phyloP scores from a whole-genome alignment of 257 asterid species.

The Solanum chilense region DNA sequence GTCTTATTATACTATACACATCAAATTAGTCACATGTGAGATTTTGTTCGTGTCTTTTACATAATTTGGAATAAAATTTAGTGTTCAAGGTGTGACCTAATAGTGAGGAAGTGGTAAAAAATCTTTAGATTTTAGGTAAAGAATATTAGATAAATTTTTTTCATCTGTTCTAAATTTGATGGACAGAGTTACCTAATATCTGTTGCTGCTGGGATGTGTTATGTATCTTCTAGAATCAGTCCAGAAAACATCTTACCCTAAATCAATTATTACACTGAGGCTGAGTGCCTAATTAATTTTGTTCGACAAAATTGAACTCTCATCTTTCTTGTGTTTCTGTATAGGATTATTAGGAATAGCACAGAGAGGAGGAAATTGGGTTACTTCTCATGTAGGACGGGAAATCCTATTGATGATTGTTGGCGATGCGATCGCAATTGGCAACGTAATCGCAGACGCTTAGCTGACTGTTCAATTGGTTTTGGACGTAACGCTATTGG shows the following conservation, averaged over 20 bases:
- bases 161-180: accelerated
- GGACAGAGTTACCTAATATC: accelerated
- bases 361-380: constrained; percentile 73
- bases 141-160: neutral
- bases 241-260: neutral
- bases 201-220: neutral
- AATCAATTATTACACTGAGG: neutral
- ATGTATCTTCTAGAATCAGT: accelerated
- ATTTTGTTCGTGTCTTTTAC: neutral
- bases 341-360: constrained; percentile 59
- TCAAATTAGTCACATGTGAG: neutral
- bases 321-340: neutral
- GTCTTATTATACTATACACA: neutral
- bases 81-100: neutral
- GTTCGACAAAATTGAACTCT: neutral
- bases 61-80: neutral
- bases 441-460: constrained; percentile 56
- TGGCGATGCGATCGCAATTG: constrained; percentile 81
- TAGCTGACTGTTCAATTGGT: constrained; percentile 80
- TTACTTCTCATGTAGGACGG: constrained; percentile 61
- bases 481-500: constrained; percentile 85
- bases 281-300: neutral
- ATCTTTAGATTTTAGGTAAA: neutral
- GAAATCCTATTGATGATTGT: constrained; percentile 86
- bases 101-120: no score